A percentile compares a stretch with the other conserved stretches of the same genome.
Conservation (phyloP, 768 basidiomycete species). For the Wakefieldia striispora region DNA sequence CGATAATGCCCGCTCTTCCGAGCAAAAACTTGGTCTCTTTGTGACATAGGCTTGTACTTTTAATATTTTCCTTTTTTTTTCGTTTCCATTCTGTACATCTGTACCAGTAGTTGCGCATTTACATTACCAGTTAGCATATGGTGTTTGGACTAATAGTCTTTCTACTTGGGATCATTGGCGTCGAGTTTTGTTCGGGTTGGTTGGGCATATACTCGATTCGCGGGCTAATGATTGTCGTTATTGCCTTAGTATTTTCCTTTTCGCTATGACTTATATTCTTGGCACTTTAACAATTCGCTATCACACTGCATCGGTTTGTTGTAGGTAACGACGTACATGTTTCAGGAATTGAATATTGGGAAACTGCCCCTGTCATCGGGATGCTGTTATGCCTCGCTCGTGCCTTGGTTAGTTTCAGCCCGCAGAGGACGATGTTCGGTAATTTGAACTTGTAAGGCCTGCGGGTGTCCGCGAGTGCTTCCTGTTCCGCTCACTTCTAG, state of each 20-base stretch:
- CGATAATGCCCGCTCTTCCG: slow-evolving; percentile 14
- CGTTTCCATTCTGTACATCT: slow-evolving; percentile 29
- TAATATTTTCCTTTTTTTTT: slow-evolving; percentile 27
- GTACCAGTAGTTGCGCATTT: slow-evolving; percentile 35
- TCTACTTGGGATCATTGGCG: slow-evolving; percentile 26
- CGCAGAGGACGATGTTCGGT: background rate
- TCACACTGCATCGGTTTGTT: slow-evolving; percentile 30
- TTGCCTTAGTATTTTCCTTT: slow-evolving; percentile 16
- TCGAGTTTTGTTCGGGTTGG: slow-evolving; percentile 30
- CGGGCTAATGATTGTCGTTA: slow-evolving; percentile 32
- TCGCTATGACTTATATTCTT: slow-evolving; percentile 30
- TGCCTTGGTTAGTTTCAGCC: background rate
- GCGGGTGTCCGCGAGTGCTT: slow-evolving; percentile 11
- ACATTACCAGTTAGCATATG: slow-evolving; percentile 34
- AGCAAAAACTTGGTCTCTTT: slow-evolving; percentile 24
- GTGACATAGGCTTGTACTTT: slow-evolving; percentile 35
- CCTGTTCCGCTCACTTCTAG: slow-evolving; percentile 15
- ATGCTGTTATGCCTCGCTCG: background rate
- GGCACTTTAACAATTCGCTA: slow-evolving; percentile 26
- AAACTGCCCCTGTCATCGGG: background rate
- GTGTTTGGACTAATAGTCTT: slow-evolving; percentile 32
- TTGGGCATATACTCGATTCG: slow-evolving; percentile 29
- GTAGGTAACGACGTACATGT: slow-evolving; percentile 25
- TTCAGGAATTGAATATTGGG: slow-evolving; percentile 6
- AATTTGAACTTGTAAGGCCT: slow-evolving; percentile 4